These are phyloP conservation scores for Cyclotella choctawhatcheeana DNA, from an alignment of 108 stramenopile species.

Conservation along the genomic window DNA sequence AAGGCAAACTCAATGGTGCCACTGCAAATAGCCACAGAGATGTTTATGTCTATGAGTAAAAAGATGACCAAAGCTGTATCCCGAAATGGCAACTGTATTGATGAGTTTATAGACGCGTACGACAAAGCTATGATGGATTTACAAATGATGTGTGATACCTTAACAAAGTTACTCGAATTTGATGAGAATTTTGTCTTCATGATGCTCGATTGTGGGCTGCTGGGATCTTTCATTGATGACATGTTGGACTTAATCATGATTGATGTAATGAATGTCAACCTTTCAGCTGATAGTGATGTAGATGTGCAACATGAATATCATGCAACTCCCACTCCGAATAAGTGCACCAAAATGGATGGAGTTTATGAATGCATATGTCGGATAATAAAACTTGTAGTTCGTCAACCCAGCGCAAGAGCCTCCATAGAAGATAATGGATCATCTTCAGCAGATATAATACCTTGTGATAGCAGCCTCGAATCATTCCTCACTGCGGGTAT, in stretches of 20 bases:
- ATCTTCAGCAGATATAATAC: constrained; percentile 30
- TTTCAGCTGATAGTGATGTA: background rate
- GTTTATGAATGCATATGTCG: constrained; percentile 49
- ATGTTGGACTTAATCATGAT: constrained; percentile 58
- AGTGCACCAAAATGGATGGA: constrained; percentile 35
- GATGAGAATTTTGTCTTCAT: constrained; percentile 81
- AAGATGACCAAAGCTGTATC: constrained; percentile 56
- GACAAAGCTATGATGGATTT: constrained; percentile 68
- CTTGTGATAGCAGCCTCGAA: constrained; percentile 42
- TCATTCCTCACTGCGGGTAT: constrained; percentile 63
- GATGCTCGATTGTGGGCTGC: constrained; percentile 71
- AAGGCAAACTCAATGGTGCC: constrained; percentile 75
- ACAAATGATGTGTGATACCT: constrained; percentile 81
- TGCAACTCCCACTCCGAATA: constrained; percentile 17
- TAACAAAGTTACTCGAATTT: constrained; percentile 89
- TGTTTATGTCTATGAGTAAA: constrained; percentile 84
- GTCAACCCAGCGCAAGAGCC: constrained; percentile 36
- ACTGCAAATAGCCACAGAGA: constrained; percentile 75
- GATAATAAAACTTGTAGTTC: constrained; percentile 52
- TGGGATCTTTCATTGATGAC: constrained; percentile 67
- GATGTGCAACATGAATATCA: constrained; percentile 3
- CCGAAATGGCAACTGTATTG: background rate
- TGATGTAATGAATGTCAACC: constrained; percentile 24
- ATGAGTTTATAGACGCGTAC: constrained; percentile 19
- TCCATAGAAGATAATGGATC: constrained; percentile 28